Conservation (phyloP, 2,329 filamentous ascomycete genomes). For the Colletotrichum orchidophilum region DNA sequence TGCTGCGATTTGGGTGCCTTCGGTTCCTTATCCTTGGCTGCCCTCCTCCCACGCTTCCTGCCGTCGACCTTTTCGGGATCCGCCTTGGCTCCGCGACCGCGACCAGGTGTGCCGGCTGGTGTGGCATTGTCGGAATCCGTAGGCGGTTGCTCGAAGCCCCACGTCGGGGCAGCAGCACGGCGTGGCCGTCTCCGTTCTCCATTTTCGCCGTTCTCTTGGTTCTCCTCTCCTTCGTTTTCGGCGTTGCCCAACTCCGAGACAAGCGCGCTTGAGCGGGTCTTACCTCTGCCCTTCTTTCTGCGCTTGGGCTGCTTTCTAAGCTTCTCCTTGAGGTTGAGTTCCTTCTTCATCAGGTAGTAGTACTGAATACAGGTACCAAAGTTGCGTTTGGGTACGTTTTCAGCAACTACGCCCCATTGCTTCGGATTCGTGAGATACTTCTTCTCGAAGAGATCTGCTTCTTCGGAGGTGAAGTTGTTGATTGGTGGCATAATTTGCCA, state of each 20-base stretch:
- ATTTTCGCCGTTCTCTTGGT: constrained; percentile 65
- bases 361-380: constrained; percentile 86
- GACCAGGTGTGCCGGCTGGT: constrained; percentile 65
- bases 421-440: constrained; percentile 80
- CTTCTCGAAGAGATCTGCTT: constrained; percentile 76
- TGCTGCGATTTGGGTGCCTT: constrained; percentile 49
- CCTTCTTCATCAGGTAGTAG: constrained; percentile 84
- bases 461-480: constrained; percentile 79
- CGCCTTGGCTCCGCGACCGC: constrained; percentile 59
- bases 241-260: constrained; percentile 73
- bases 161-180: constrained; percentile 76
- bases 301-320: constrained; percentile 71
- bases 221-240: constrained; percentile 65
- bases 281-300: constrained; percentile 59
- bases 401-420: constrained; percentile 83
- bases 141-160: constrained; percentile 68
- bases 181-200: constrained; percentile 69
- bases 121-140: constrained; percentile 70
- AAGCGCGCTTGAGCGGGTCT: constrained; percentile 70
- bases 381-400: constrained; percentile 71
- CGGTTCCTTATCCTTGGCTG: constrained; percentile 51
- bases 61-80: constrained; percentile 53
- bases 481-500: constrained; percentile 78
- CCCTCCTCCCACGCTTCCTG: constrained; percentile 52
- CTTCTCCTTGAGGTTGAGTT: constrained; percentile 80